Base-by-base conservation (phyloP, 2,329 filamentous ascomycete species). In the Chrysoporthe deuterocubensis region DNA sequence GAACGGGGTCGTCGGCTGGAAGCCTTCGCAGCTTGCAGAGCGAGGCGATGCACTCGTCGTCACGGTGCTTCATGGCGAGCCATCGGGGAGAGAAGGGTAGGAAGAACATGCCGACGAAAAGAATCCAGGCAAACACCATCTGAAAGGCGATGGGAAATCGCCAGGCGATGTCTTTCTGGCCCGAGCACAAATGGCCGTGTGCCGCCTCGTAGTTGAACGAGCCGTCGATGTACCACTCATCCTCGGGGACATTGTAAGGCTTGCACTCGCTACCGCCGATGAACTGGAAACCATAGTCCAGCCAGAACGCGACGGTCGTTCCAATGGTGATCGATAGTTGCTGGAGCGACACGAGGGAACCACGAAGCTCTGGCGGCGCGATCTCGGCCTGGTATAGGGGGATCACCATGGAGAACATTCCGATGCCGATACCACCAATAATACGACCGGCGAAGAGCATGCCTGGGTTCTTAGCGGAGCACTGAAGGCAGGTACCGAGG, bases 391-490 rank as follows among this genome's bases (percentile, higher is more conserved):
- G 72, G 66, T 78, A 78, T 13, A 78, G 71, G 6, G 78, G 77
- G 43, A 81, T 78, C 34, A 83, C 78, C 59, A 82, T 79, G 2
- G 80, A 82, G 6, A 81, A 81, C 72, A 81, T 80, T 14, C 83
- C 83, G 69, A 84, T 81, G 2, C 82, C 83, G 21, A 84, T 67
- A 67, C 83, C 82, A 18, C 80, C 81, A 62, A 84, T 78, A 50
- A 83, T 80, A 16, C 83, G 76, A 1, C 81, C 82, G 18, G 77
- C 78, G 66, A 84, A 82, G 21, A 85, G 74, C 73, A 74, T 60
- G 34, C 68, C 66, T 7, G 74, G 67, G 43, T 66, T 71, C 63
- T 75, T 73, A 16, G 76, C 76, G 48, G 73, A 76, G 32, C 75
- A 40, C 73, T 71, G 70, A 11, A 71, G 64, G 13, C 65, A 65